Evolutionary conservation across 225 moss, liverwort and hornwort species (phyloP), one percentile per base, ranked within the genome.

Genomic region (Rhytidiadelphus loreus): DNA sequence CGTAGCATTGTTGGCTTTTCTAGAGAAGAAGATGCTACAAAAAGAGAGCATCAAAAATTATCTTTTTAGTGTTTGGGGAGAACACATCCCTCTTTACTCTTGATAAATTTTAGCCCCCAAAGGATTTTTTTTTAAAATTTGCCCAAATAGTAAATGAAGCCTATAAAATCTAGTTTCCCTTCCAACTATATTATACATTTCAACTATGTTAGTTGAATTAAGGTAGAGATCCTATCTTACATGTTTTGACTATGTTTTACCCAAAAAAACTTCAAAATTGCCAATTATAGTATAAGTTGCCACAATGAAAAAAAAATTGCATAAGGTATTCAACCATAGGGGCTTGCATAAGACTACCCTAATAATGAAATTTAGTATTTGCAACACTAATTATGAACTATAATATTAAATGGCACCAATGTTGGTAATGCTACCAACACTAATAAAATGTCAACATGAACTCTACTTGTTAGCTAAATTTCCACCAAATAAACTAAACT

Each of bases 91-190:
- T 29, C 16, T 28, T 72, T 17, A 10, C 5, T 72, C 1, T 29
- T 72, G 6, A 17, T 73, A 18, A 29, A 30, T 18, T 29, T 17
- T 29, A 46, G 29, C 6, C 29, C 17, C 29, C 7, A 64, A 72
- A 16, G 1, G 8, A 13, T 24, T 0, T 4, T 41, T 69, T 3
- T 22, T 4, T 2, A 18, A 10, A 5, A 3, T 39, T 17, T 32
- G 4, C 6, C 6, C 10, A 8, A 8, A 9, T 16, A 18, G n/a
- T n/a, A 7, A 73, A 46, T 46, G 1, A 46, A 17, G 10, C 10
- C 24, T 44, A 3, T 44, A 46, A 46, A 72, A n/a, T n/a, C n/a
- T n/a, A n/a, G n/a, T n/a, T n/a, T n/a, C n/a, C n/a, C n/a, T n/a
- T n/a, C n/a, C n/a, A n/a, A n/a, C n/a, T n/a, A n/a, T n/a, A n/a